Evolutionary conservation across 2,329 filamentous ascomycete genomes (phyloP), one percentile per base, ranked within the genome.

Genomic region (Didymella pomorum): DNA sequence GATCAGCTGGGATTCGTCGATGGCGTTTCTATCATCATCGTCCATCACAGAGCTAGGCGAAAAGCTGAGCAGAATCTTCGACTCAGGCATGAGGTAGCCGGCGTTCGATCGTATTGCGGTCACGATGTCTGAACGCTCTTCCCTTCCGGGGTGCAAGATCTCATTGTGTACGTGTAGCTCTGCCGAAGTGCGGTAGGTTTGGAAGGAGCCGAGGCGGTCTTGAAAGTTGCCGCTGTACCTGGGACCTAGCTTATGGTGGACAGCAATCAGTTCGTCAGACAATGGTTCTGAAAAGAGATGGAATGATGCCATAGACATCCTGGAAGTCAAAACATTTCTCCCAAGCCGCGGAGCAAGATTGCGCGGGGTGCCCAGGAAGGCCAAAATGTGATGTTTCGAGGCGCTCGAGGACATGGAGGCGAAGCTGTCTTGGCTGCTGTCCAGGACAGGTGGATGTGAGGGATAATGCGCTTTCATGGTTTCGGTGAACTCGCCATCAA

Each of bases 191-290:
- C 91, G 88, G 73, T 99, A 99, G 0, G 96, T 99, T 72, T 98
- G 93, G 71, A 99, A 96, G 1, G 93, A 94, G 5, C 96, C 95
- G 14, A 99, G 84, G 67, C 92, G 95, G 72, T 99, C 95, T 77
- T 99, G 95, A 68, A 96, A 97, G 73, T 99, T 99, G 16, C 95
- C 95, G 71, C 92, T 89, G 68, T 99, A 99, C 46, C 92, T 87
- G 23, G 93, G 90, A 0, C 95, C 94, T 18, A 99, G 87, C 48
- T 93, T 91, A 73, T 90, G 92, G 70, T 97, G 92, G 0, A 99
- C 95, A 12, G 94, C 89, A 54, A 99, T 83, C 60, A 96, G 86
- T 75, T 99, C 95, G 71, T 98, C 94, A 58, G 92, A 97, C 33
- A 97, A 81, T 0, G 89, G 86, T 58, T 97, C 92, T 57, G 94